These are phyloP conservation scores for Saccharum hybrid DNA, from an alignment of 202 grass and related monocot genomes.

Conservation along the genomic window DNA sequence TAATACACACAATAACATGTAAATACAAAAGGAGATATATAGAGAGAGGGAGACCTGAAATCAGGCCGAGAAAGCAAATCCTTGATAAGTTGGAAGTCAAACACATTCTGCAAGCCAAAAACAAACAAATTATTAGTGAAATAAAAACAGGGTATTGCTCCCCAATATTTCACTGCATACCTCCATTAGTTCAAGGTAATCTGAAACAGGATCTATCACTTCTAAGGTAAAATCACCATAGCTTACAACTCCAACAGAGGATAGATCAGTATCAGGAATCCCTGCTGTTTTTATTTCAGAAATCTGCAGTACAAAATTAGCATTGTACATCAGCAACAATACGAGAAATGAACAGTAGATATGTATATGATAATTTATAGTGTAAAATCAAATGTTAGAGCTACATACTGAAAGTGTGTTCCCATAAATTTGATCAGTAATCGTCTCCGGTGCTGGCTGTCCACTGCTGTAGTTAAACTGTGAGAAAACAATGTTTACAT, in stretches of 20 bases:
- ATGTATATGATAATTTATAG: background rate
- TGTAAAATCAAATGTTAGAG: constrained; percentile 31
- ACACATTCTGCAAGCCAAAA: constrained; percentile 65
- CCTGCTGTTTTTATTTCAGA: constrained; percentile 82
- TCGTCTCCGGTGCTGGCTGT: constrained; percentile 83
- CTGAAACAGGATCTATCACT: constrained; percentile 86
- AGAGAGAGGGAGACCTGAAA: constrained; percentile 62
- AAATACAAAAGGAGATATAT: constrained; percentile 23
- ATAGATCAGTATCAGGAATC: constrained; percentile 81
- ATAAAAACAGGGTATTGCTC: constrained; percentile 11
- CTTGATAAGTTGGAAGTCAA: constrained; percentile 94
- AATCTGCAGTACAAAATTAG: constrained; percentile 64
- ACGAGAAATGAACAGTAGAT: constrained; percentile 19
- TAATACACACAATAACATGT: constrained; percentile 11
- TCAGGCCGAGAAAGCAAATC: constrained; percentile 77
- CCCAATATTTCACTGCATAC: constrained; percentile 41
- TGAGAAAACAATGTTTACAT: constrained; percentile 30
- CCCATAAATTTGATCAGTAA: constrained; percentile 85
- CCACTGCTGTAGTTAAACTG: constrained; percentile 97
- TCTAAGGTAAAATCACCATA: constrained; percentile 75
- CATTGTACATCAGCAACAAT: constrained; percentile 16
- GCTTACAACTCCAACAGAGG: constrained; percentile 56
- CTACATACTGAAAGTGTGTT: constrained; percentile 83
- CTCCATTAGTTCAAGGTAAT: constrained; percentile 93
- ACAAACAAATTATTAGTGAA: constrained; percentile 26